Evolutionary conservation across 371 early-diverging fungal genomes (phyloP), one percentile per base, ranked within the genome.

Genomic region (Mortierella sp.): DNA sequence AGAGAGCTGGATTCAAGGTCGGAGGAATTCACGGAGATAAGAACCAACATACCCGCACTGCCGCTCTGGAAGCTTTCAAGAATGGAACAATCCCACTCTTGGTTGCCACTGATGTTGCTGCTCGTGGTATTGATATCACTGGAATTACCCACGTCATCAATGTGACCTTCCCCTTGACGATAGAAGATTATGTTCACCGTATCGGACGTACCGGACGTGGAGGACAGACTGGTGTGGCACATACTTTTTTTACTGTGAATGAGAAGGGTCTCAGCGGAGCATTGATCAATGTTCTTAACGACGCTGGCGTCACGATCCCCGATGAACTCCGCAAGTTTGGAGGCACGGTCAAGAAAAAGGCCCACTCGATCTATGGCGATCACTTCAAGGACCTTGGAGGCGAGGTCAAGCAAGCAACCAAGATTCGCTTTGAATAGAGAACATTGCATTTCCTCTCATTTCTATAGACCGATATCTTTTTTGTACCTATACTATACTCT

Each of bases 131-230:
- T 73, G 98, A 99, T 87, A 95, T 99, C 73, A 97, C 98, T 43
- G 93, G 96, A 68, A 96, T 99, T n/a, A 95, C 96, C 72, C 94
- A 96, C 78, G 99, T 99, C 16, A 95, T 99, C 86, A 99, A 99
- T 87, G 92, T 95, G 75, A 98, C 98, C 47, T 97, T 99, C 87
- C 99, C 99, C 11, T 87, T 95, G 74, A 97, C 96, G 59, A 95
- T 96, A 66, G 98, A 99, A 79, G 95, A 96, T 72, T 98, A 95
- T 86, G 94, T 97, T 60, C 97, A 97, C 83, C 93, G 98, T 71
- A 95, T 96, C 64, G 99, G 99, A 49, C 93, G 99, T 75, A 99
- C 99, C 6, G 99, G 97, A 11, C 92, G 99, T 77, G 97, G 96
- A 70, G 98, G 99, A 66, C 92, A 93, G 77, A 84, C 69, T 78